Percentiles rank a stretch among this genome's conserved stretches.
These are phyloP conservation scores for Flagelloscypha sp. DNA, from an alignment of 768 basidiomycete species.

Conservation along the genomic window DNA sequence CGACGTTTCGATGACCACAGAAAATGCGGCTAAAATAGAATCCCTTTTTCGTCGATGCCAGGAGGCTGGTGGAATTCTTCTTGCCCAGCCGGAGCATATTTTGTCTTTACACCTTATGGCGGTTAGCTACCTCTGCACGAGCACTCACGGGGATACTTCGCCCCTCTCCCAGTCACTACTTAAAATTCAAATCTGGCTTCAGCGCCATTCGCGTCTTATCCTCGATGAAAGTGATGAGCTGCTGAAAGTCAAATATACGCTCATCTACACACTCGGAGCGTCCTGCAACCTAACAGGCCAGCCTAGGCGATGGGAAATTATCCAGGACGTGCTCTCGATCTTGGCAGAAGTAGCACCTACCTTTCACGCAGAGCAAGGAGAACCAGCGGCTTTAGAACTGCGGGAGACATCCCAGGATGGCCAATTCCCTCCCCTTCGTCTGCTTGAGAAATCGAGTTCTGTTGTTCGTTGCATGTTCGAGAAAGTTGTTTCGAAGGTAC, in stretches of 20 bases:
- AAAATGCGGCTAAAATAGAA: background rate
- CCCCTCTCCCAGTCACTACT: constrained; percentile 7
- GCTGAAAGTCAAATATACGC: constrained; percentile 27
- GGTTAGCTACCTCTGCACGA: constrained; percentile 18
- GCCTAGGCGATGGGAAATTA: constrained; percentile 27
- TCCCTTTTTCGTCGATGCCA: constrained; percentile 13
- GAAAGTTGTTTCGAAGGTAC: too few species aligned
- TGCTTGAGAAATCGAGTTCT: constrained; percentile 11
- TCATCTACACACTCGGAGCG: constrained; percentile 27
- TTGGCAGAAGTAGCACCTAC: constrained; percentile 12
- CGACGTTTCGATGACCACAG: constrained; percentile 6
- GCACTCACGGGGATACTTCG: too few species aligned
- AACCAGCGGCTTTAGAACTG: constrained; percentile 3
- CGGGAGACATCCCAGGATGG: constrained; percentile 14
- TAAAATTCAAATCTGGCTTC: constrained; percentile 16
- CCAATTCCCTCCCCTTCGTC: constrained; percentile 18
- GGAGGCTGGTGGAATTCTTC: constrained; percentile 20
- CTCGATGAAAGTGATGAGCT: constrained; percentile 24
- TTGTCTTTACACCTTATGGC: constrained; percentile 27
- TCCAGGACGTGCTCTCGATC: constrained; percentile 21
- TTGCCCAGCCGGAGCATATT: constrained; percentile 29
- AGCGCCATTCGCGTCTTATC: constrained; percentile 18
- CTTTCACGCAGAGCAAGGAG: constrained; percentile 3
- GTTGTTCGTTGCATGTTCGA: too few species aligned
- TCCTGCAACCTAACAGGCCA: constrained; percentile 19